Percentiles rank a stretch among this genome's conserved stretches.
Conservation (phyloP, 1,284 basidiomycete species). For the Ganoderma leucocontextum region DNA sequence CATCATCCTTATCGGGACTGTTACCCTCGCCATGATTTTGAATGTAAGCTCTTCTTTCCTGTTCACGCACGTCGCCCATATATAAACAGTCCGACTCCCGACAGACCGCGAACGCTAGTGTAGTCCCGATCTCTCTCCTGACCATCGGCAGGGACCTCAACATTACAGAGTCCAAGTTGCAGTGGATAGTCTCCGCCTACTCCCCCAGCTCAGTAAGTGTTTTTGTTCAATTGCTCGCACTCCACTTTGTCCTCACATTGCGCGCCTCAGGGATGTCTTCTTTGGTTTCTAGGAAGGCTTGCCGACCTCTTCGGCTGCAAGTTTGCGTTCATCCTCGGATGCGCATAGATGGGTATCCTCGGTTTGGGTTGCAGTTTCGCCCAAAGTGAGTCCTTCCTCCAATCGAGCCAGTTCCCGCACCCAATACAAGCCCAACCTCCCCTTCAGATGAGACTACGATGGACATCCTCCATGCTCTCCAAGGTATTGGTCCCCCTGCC, state of each 20-base stretch:
- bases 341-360: constrained; percentile 46
- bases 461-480: constrained; percentile 72
- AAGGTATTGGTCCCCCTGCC: constrained; percentile 76
- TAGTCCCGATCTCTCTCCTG: constrained; percentile 58
- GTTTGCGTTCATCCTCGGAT: constrained; percentile 57
- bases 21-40: constrained; percentile 45
- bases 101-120: constrained; percentile 45
- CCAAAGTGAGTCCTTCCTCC: constrained; percentile 47
- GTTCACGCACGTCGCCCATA: constrained; percentile 5
- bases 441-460: constrained; percentile 59
- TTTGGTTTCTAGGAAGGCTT: constrained; percentile 63
- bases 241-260: background rate
- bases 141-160: constrained; percentile 58
- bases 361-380: constrained; percentile 53
- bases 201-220: constrained; percentile 52
- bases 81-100: background rate
- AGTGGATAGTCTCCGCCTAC: constrained; percentile 69
- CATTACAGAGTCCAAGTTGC: constrained; percentile 53
- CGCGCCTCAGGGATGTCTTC: constrained; percentile 58
- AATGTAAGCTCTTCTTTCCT: constrained; percentile 37
- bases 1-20: constrained; percentile 40
- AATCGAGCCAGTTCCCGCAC: background rate
- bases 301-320: constrained; percentile 70
- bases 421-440: too few relatives aligned
- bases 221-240: constrained; percentile 2